Evolutionary conservation across 1,284 basidiomycete species (phyloP).

Genomic region (Cystobasidiaceae sp.): DNA sequence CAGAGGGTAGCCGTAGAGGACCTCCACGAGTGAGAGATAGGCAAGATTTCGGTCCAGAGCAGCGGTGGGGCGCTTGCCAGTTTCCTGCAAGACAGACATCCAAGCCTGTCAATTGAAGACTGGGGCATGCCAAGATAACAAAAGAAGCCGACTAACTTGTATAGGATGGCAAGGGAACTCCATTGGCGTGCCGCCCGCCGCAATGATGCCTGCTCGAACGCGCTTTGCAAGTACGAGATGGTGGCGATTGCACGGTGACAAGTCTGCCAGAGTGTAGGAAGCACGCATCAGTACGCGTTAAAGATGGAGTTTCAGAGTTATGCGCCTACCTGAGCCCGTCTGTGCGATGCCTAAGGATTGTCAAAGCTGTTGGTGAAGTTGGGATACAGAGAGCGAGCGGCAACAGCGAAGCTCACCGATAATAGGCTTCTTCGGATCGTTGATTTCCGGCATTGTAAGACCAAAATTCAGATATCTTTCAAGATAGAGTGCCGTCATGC

Average conservation of each 20-base stretch:
- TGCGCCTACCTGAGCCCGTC: slow-evolving; percentile 24
- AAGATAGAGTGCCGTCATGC: slow-evolving; percentile 36
- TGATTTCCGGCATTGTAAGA: slow-evolving; percentile 43
- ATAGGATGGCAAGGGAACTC: slow-evolving; percentile 50
- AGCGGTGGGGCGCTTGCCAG: slow-evolving; percentile 48
- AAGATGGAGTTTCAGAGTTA: too few relatives aligned
- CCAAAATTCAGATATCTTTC: slow-evolving; percentile 48
- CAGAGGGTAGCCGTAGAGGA: slow-evolving; percentile 47
- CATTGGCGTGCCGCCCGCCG: slow-evolving; percentile 47
- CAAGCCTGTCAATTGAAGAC: too few relatives aligned
- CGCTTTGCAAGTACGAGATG: slow-evolving; percentile 48
- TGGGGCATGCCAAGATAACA: too few relatives aligned
- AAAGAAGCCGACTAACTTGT: slow-evolving; percentile 40
- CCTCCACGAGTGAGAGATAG: slow-evolving; percentile 47
- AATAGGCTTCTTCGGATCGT: slow-evolving; percentile 28
- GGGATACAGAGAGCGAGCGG: not conserved
- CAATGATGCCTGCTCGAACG: slow-evolving; percentile 48
- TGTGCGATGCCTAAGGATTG: slow-evolving; percentile 10
- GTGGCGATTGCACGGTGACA: slow-evolving; percentile 49
- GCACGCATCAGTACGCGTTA: too few relatives aligned
- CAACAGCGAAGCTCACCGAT: slow-evolving; percentile 3
- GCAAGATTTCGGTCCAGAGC: slow-evolving; percentile 47
- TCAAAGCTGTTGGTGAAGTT: too few relatives aligned
- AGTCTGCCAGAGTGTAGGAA: slow-evolving; percentile 2
- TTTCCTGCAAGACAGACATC: too few relatives aligned